These are phyloP conservation scores for Seiridium cupressi DNA, from an alignment of 2,329 filamentous ascomycete genomes.

Conservation along the genomic window DNA sequence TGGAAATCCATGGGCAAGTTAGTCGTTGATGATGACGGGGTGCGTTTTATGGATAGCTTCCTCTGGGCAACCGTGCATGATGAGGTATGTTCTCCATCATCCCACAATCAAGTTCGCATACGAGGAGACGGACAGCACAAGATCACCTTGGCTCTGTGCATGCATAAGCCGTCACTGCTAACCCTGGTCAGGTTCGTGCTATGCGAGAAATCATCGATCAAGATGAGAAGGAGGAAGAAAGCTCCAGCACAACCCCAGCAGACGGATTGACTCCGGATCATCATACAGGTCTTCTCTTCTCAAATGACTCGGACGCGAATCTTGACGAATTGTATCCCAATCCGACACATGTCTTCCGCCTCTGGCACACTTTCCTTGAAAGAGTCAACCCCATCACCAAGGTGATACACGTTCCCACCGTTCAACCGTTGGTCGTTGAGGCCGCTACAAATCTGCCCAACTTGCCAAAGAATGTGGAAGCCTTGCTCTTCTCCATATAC, in stretches of 20 bases:
- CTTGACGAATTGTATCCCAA: constrained; percentile 60
- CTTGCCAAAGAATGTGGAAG: constrained; percentile 58
- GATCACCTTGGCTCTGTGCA: too few species aligned
- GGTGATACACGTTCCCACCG: constrained; percentile 66
- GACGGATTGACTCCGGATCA: constrained; percentile 51
- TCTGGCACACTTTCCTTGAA: constrained; percentile 75
- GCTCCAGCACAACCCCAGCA: constrained; percentile 29
- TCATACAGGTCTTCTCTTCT: constrained; percentile 49
- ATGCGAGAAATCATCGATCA: constrained; percentile 60
- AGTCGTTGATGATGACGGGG: constrained; percentile 49
- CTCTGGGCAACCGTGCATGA: constrained; percentile 54
- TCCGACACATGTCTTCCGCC: constrained; percentile 62
- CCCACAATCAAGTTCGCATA: too few species aligned
- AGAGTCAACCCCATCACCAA: constrained; percentile 63
- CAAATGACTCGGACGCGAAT: constrained; percentile 35
- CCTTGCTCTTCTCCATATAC: constrained; percentile 66
- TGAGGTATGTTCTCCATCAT: constrained; percentile 41
- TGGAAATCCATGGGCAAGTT: constrained; percentile 52
- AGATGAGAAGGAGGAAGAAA: constrained; percentile 45
- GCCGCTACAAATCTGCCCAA: constrained; percentile 55
- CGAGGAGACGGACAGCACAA: too few species aligned
- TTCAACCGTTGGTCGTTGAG: constrained; percentile 65
- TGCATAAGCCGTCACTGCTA: background rate
- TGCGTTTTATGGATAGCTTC: constrained; percentile 57
- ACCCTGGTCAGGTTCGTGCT: constrained; percentile 45